Evolutionary conservation across 345 rosid genomes (phyloP).

Genomic region (Gossypium herbaceum): DNA sequence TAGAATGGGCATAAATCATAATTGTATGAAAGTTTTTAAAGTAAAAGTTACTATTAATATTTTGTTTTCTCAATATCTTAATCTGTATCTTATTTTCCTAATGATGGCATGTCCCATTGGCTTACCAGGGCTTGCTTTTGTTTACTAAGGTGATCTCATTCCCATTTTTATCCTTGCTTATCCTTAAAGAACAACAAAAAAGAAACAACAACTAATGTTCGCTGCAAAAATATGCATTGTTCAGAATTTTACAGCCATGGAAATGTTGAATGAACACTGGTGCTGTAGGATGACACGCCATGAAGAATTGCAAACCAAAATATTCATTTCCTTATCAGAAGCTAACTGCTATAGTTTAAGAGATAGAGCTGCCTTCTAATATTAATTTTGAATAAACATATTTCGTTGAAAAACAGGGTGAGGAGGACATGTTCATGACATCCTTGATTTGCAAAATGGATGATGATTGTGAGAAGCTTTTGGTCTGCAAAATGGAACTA

Average conservation of each 20-base stretch:
- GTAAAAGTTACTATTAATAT: not conserved
- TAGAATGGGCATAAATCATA: not conserved
- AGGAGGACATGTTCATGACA: conserved; percentile 76
- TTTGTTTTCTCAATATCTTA: not conserved
- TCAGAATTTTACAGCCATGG: not conserved
- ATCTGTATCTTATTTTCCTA: not conserved
- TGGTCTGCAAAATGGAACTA: conserved; percentile 83
- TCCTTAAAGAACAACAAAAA: not conserved
- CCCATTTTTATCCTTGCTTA: not conserved
- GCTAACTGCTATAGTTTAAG: conserved; percentile 4
- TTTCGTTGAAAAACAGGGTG: conserved; percentile 48
- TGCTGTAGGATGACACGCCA: not conserved
- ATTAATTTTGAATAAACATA: not conserved
- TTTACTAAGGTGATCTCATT: not conserved
- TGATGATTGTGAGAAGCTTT: conserved; percentile 71
- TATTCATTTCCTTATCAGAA: not conserved
- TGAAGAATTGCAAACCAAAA: conserved; percentile 7
- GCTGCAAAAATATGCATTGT: not conserved
- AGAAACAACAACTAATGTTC: not conserved
- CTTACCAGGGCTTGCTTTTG: not conserved
- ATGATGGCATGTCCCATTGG: not conserved
- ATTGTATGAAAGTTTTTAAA: not conserved
- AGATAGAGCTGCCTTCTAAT: not conserved
- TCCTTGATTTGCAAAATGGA: conserved; percentile 88
- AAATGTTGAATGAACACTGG: not conserved